Percentiles rank a stretch among this genome's conserved stretches.
phyloP scores from a whole-genome alignment of 768 basidiomycete species.

The Boletus pseudopeckii region DNA sequence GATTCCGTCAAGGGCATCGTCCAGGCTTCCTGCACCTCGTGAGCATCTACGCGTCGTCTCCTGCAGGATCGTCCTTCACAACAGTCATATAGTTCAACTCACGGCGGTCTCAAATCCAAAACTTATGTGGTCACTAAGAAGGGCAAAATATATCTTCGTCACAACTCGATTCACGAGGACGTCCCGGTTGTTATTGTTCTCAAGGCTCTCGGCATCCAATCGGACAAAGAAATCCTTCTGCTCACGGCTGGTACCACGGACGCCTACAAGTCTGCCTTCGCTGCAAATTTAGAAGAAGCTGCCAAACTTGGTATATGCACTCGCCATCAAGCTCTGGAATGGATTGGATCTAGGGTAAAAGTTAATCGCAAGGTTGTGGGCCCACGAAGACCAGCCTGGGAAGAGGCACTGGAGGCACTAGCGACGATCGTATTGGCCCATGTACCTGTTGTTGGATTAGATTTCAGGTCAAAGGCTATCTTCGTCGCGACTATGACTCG shows the following conservation, averaged over 20 bases:
- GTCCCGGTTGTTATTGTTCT: slow-evolving; percentile 95
- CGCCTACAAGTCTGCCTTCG: slow-evolving; percentile 80
- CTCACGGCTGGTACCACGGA: slow-evolving; percentile 92
- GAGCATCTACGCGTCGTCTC: slow-evolving; percentile 31
- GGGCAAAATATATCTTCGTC: slow-evolving; percentile 90
- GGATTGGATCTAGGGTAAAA: slow-evolving; percentile 91
- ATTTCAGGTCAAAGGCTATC: slow-evolving; percentile 91
- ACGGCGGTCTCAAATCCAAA: slow-evolving; percentile 89
- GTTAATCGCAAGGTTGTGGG: slow-evolving; percentile 77
- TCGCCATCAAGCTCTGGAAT: slow-evolving; percentile 90
- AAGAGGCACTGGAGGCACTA: slow-evolving; percentile 95
- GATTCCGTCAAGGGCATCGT: slow-evolving; percentile 87
- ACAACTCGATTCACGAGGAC: slow-evolving; percentile 97
- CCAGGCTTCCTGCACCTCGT: slow-evolving; percentile 96
- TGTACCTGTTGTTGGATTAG: slow-evolving; percentile 84
- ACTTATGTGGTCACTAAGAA: slow-evolving; percentile 97
- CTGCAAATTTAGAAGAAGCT: slow-evolving; percentile 91
- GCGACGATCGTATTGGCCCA: slow-evolving; percentile 97
- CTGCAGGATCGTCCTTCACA: slow-evolving; percentile 6
- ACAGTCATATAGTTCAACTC: slow-evolving; percentile 57
- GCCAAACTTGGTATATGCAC: slow-evolving; percentile 90
- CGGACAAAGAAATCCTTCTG: slow-evolving; percentile 96
- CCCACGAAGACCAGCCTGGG: slow-evolving; percentile 82
- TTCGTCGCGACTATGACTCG: slow-evolving; percentile 98
- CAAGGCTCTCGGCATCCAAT: slow-evolving; percentile 94